phyloP scores from a whole-genome alignment of 129 eudicot genomes.

The Daucus carota region DNA sequence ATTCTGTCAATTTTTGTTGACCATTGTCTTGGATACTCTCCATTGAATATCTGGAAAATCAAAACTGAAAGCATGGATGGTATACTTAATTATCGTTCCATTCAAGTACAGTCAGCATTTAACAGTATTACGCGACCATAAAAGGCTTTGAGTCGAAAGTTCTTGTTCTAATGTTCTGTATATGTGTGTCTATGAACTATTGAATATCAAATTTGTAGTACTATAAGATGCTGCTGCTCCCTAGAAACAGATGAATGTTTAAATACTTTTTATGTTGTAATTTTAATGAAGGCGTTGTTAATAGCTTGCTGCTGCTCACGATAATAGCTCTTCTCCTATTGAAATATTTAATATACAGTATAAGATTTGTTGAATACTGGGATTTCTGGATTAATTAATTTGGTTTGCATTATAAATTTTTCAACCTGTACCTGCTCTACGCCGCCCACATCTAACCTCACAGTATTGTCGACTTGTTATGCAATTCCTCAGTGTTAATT shows the following conservation, averaged over 20 bases:
- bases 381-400: background rate
- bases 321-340: too few species aligned
- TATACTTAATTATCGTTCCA: background rate
- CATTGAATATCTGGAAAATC: background rate
- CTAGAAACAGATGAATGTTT: background rate
- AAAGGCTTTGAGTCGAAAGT: background rate
- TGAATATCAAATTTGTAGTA: background rate
- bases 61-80: background rate
- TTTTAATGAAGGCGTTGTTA: background rate
- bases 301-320: background rate
- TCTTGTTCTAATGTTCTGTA: background rate
- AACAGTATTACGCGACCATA: background rate
- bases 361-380: background rate
- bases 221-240: background rate
- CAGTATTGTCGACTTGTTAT: background rate
- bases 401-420: background rate
- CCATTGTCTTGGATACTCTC: background rate
- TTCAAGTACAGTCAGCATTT: background rate
- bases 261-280: background rate
- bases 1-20: background rate
- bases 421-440: background rate
- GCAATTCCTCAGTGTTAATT: background rate
- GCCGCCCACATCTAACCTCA: background rate
- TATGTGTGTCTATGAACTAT: background rate
- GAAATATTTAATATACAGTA: background rate